phyloP scores from a whole-genome alignment of 352 stramenopile genomes.

The Pythium brassicae region DNA sequence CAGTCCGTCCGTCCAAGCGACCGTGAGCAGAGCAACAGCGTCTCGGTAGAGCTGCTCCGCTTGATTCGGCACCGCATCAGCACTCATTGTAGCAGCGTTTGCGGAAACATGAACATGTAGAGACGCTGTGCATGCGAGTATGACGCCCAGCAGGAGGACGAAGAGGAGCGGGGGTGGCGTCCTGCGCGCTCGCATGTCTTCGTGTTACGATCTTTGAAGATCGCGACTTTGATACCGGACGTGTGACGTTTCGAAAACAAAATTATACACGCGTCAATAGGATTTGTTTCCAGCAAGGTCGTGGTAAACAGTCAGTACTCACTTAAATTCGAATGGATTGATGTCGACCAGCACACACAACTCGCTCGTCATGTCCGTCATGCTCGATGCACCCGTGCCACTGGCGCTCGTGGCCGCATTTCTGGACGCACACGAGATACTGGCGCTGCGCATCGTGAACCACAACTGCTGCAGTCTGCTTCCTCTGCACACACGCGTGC shows the following conservation, averaged over 20 bases:
- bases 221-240: too few relatives aligned
- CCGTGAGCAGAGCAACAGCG: background rate
- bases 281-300: too few relatives aligned
- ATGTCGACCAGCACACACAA: too few relatives aligned
- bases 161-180: too few relatives aligned
- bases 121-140: background rate
- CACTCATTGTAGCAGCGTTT: background rate
- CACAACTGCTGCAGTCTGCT: slow-evolving; percentile 5
- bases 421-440: slow-evolving; percentile 3
- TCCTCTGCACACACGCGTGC: slow-evolving; percentile 6
- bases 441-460: slow-evolving; percentile 6
- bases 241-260: too few relatives aligned
- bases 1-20: too few relatives aligned
- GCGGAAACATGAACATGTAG: background rate
- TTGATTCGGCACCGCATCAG: background rate
- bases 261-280: too few relatives aligned
- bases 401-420: slow-evolving; percentile 7
- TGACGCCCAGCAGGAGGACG: too few relatives aligned
- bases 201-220: too few relatives aligned
- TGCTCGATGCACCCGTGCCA: slow-evolving; percentile 5
- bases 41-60: slow-evolving; percentile 1
- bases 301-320: too few relatives aligned
- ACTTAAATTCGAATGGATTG: too few relatives aligned
- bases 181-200: too few relatives aligned
- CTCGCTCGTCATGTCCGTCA: background rate